phyloP scores from a whole-genome alignment of 371 early-diverging fungal genomes.

The Coemansia sp. region DNA sequence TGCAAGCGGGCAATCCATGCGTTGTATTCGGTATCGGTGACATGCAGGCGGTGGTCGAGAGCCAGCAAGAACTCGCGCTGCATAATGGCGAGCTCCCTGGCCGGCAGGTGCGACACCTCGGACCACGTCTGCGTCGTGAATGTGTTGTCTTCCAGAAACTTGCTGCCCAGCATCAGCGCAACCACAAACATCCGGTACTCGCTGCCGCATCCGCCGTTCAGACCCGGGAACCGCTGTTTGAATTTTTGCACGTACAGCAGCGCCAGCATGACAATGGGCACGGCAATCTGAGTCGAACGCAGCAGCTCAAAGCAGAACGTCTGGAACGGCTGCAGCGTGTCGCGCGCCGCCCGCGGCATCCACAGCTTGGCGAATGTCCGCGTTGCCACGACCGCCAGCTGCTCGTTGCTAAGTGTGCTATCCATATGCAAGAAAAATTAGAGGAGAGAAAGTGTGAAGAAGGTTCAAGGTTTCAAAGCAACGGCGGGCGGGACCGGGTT shows the following conservation, averaged over 20 bases:
- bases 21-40: conserved; percentile 42
- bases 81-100: conserved; percentile 68
- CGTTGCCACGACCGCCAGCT: conserved; percentile 45
- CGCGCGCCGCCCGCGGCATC: conserved; percentile 33
- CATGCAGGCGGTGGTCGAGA: conserved; percentile 55
- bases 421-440: conserved; percentile 6
- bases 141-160: conserved; percentile 69
- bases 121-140: conserved; percentile 74
- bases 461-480: not conserved
- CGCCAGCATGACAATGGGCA: conserved; percentile 48
- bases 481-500: too few relatives aligned
- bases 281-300: conserved; percentile 47
- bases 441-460: not conserved
- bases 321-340: conserved; percentile 40
- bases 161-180: conserved; percentile 72
- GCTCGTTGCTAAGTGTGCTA: conserved; percentile 34
- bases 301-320: conserved; percentile 48
- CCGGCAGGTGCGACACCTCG: conserved; percentile 64
- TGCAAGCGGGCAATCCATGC: conserved; percentile 45
- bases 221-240: conserved; percentile 30
- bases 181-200: conserved; percentile 78
- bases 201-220: conserved; percentile 57
- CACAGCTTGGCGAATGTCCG: conserved; percentile 51
- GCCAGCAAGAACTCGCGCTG: conserved; percentile 70
- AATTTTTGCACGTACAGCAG: conserved; percentile 48